phyloP scores from a whole-genome alignment of 352 stramenopile genomes.

The Blastocystis sp. region DNA sequence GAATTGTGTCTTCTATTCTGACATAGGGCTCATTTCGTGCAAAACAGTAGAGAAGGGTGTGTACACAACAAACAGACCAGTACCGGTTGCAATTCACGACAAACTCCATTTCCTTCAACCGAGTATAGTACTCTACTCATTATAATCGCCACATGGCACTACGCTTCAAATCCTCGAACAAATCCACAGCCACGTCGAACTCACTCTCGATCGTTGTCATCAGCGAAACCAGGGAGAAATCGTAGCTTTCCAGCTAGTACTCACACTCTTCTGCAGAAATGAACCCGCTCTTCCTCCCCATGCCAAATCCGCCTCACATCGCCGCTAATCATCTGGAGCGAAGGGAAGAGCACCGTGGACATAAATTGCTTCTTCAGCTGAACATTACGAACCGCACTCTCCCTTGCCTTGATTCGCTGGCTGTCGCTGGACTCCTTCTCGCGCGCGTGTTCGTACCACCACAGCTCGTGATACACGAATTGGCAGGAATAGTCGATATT shows the following conservation, averaged over 20 bases:
- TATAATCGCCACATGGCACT: not conserved
- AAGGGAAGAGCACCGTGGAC: slow-evolving; percentile 35
- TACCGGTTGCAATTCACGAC: slow-evolving; percentile 38
- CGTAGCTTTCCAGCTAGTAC: not conserved
- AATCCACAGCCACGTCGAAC: slow-evolving; percentile 7
- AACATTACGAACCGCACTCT: not conserved
- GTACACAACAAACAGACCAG: not conserved
- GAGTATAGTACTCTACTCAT: not conserved
- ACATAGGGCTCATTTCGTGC: no score
- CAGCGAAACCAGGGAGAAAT: slow-evolving; percentile 41
- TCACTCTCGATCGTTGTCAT: slow-evolving; percentile 12
- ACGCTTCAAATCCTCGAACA: slow-evolving; percentile 33
- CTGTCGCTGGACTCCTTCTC: not conserved
- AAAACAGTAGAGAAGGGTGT: no score
- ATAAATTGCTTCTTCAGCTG: slow-evolving; percentile 51
- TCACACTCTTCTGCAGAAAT: not conserved
- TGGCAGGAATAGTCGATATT: slow-evolving; percentile 34
- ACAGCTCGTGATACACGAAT: slow-evolving; percentile 34
- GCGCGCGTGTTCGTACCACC: slow-evolving; percentile 43
- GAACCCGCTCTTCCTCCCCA: not conserved
- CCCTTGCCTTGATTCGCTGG: not conserved
- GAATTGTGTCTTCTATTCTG: not conserved
- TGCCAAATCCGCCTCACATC: not conserved
- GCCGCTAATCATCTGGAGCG: slow-evolving; percentile 18
- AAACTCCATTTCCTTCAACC: slow-evolving; percentile 13